Evolutionary conservation across 1,139 yeast genomes (phyloP).

Genomic region (Wickerhamomyces sp.): DNA sequence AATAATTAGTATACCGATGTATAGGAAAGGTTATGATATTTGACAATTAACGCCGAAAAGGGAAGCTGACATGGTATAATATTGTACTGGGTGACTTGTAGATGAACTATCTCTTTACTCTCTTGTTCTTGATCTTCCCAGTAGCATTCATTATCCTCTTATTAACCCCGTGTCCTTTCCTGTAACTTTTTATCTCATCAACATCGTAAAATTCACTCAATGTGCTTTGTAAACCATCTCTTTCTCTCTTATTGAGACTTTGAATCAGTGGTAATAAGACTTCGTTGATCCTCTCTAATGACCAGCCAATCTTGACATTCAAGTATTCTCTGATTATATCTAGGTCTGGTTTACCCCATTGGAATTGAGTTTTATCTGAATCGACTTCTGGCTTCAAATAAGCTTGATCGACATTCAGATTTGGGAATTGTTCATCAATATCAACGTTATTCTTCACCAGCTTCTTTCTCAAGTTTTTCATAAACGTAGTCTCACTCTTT

Average conservation of each 20-base stretch:
- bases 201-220: conserved; percentile 55
- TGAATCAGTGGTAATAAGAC: conserved; percentile 83
- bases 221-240: conserved; percentile 51
- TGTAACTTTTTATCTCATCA: conserved; percentile 27
- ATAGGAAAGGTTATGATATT: too few relatives aligned
- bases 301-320: conserved; percentile 78
- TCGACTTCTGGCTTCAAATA: conserved; percentile 82
- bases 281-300: conserved; percentile 70
- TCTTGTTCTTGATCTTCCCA: conserved; percentile 35
- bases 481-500: conserved; percentile 41
- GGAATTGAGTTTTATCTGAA: conserved; percentile 65
- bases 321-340: conserved; percentile 72
- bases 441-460: conserved; percentile 40
- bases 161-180: conserved; percentile 34
- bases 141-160: conserved; percentile 60
- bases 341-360: conserved; percentile 88
- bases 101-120: background rate
- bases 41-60: background rate
- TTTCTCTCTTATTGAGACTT: conserved; percentile 61
- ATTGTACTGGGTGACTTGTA: too few relatives aligned
- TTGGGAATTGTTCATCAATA: conserved; percentile 67
- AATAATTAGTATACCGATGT: too few relatives aligned
- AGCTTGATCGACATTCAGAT: conserved; percentile 62
- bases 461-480: conserved; percentile 56
- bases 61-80: background rate